Evolutionary conservation across 768 basidiomycete species (phyloP), one percentile per base, ranked within the genome.

Genomic region (Tulasnella sp.): DNA sequence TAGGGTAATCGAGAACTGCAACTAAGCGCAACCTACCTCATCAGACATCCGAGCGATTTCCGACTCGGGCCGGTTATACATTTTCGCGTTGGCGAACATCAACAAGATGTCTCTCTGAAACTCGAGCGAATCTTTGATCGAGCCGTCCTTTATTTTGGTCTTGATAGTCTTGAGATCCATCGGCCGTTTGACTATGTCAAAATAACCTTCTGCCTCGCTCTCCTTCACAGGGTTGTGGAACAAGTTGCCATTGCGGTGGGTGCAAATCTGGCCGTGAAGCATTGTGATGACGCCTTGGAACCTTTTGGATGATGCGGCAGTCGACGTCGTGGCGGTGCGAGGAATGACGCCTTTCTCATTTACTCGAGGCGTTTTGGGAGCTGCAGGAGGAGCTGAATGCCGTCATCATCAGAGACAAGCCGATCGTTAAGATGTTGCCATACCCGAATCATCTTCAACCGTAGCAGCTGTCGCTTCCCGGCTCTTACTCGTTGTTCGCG

Each of bases 71-170:
- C 91, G 86, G 80, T 99, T 99, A 83, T 95, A 99, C 93, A 98
- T 95, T 90, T 97, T 92, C 5, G 97, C 94, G 83, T 99, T 98
- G 10, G 95, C 93, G 84, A 98, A 97, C 92, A 98, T 97, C 80
- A 98, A 86, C 82, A 90, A 92, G 13, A 96, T 89, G 81, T 98
- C 97, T 80, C 95, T 87, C 82, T 96, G 93, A 82, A 92, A 98
- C 82, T 98, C 95, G 42, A 92, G 87, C 0, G 94, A 93, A 80
- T 89, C 94, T 5, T 88, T 86, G 70, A 98, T 95, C 2, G 88
- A 80, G 0, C 95, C 95, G 81, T 96, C 94, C 81, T 92, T 93
- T 78, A 97, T 90, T 80, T 88, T 89, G n/a, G 86, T 86, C 83
- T 95, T 94, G 83, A 99, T 93, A 0, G 93, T 96, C 84, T 96